phyloP scores from a whole-genome alignment of 805 yeast genomes.

The Saturnispora bothae region DNA sequence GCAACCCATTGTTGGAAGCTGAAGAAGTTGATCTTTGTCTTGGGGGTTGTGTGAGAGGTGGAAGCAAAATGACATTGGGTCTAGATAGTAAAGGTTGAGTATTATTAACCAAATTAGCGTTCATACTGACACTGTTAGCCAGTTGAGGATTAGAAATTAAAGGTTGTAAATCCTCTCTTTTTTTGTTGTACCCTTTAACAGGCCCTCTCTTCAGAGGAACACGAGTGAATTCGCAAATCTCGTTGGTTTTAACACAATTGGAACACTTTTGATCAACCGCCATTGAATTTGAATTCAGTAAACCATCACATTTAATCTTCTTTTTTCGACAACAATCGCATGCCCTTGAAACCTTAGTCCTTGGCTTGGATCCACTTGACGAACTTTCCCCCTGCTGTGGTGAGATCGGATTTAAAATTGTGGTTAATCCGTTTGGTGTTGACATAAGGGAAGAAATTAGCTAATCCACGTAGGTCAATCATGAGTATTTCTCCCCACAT shows the following conservation, averaged over 20 bases:
- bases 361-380: conserved; percentile 19
- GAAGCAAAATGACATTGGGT: conserved; percentile 11
- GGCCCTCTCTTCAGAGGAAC: conserved; percentile 75
- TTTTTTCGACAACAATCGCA: conserved; percentile 73
- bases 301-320: conserved; percentile 63
- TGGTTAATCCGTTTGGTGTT: not conserved
- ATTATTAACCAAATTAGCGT: not conserved
- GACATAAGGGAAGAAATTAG: no score
- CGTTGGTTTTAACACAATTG: conserved; percentile 51
- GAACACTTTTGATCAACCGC: conserved; percentile 46
- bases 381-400: no score
- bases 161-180: conserved; percentile 2
- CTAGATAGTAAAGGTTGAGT: conserved; percentile 17
- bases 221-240: conserved; percentile 56
- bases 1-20: conserved; percentile 8
- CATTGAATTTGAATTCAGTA: conserved; percentile 33
- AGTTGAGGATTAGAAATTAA: conserved; percentile 2
- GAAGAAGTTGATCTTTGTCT: conserved; percentile 16
- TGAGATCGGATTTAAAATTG: not conserved
- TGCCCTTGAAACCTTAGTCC: conserved; percentile 60
- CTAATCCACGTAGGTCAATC: no score
- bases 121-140: not conserved
- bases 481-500: no score
- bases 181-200: conserved; percentile 46
- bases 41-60: not conserved